A percentile compares a stretch with the other conserved stretches of the same genome.
These are phyloP conservation scores for Bolboschoenus planiculmis DNA, from an alignment of 176 grass and related monocot species.

Conservation along the genomic window DNA sequence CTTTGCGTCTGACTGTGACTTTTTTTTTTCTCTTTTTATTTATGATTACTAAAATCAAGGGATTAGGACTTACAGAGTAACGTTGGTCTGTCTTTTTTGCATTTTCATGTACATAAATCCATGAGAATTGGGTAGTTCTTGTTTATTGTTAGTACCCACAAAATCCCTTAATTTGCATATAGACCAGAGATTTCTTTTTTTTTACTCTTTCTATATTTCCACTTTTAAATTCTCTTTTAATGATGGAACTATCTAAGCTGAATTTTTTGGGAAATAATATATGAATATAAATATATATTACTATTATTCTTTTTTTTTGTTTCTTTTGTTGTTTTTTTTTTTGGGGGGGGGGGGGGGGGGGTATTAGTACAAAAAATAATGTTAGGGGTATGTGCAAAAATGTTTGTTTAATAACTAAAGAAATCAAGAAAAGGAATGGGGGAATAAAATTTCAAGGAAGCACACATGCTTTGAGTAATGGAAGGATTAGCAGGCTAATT, in stretches of 20 bases:
- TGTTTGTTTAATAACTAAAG: neutral
- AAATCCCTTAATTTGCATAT: neutral
- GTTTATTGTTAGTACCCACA: neutral
- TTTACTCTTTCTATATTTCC: neutral
- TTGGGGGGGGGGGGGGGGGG: neutral
- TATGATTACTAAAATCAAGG: neutral
- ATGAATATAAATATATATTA: no score
- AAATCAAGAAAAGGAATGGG: neutral
- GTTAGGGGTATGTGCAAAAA: neutral
- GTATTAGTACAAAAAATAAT: neutral
- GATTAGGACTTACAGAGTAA: neutral
- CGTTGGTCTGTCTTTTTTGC: neutral
- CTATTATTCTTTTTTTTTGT: no score
- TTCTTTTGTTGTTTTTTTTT: no score
- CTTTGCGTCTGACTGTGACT: constrained; percentile 5
- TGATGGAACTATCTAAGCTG: neutral
- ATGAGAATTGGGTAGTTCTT: neutral
- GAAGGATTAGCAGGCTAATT: neutral
- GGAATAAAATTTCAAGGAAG: neutral
- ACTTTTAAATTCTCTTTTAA: neutral
- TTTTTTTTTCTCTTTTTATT: neutral
- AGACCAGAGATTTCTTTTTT: neutral
- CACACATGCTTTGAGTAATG: neutral
- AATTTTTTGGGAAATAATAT: neutral
- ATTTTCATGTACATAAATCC: neutral